phyloP scores from a whole-genome alignment of 768 basidiomycete genomes.

The Suillus spraguei region DNA sequence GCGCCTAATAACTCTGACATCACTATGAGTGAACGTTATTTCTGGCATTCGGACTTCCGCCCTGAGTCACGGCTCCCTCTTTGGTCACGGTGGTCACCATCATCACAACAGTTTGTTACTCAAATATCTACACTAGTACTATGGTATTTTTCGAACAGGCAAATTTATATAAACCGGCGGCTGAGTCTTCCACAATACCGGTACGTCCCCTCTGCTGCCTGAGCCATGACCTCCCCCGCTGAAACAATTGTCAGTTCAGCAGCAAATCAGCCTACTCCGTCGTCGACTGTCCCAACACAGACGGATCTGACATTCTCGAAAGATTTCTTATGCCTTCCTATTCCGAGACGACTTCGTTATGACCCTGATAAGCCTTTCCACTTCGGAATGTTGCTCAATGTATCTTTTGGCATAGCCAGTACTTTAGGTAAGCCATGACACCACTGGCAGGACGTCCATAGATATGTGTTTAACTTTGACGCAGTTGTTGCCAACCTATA shows the following conservation, averaged over 20 bases:
- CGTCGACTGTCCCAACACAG: background rate
- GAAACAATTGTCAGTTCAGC: background rate
- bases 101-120: background rate
- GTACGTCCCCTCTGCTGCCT: background rate
- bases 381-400: constrained; percentile 42
- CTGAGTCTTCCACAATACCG: background rate
- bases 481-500: constrained; percentile 68
- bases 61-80: background rate
- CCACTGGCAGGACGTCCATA: background rate
- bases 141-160: background rate
- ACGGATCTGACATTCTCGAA: constrained; percentile 8
- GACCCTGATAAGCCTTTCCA: constrained; percentile 39
- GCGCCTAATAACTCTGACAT: background rate
- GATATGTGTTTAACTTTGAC: background rate
- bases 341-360: constrained; percentile 45
- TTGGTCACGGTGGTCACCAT: background rate
- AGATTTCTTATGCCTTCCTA: constrained; percentile 48
- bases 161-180: background rate
- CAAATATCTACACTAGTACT: background rate
- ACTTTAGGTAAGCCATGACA: constrained; percentile 42
- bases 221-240: background rate
- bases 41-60: constrained; percentile 5
- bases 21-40: background rate
- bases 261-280: too few relatives aligned
- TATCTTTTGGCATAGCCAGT: constrained; percentile 49